Conservation (phyloP, 306 rosid genomes). For the Trifolium pratense region DNA sequence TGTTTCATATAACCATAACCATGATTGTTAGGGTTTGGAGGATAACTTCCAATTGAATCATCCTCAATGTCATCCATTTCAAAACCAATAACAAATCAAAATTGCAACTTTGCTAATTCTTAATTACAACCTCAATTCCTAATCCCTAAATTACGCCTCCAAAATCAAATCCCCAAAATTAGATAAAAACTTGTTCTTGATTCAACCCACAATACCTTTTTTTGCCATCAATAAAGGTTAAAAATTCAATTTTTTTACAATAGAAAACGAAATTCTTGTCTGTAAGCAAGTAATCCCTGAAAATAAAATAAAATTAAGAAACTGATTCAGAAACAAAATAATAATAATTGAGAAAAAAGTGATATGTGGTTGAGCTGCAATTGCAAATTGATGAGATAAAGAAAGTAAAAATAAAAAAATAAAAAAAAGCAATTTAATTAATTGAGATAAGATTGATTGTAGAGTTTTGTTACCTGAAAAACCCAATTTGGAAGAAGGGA, state of each 20-base stretch:
- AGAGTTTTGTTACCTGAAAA: slow-evolving; percentile 34
- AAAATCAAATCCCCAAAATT: neutral
- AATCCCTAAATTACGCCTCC: neutral
- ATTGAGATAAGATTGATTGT: neutral
- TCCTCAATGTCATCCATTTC: slow-evolving; percentile 79
- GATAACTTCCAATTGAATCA: slow-evolving; percentile 57
- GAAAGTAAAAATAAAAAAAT: neutral
- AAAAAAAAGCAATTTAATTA: neutral
- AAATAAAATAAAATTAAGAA: neutral
- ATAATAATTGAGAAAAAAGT: neutral
- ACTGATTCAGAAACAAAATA: slow-evolving; percentile 2
- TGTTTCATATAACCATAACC: slow-evolving; percentile 59
- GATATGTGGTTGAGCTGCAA: neutral
- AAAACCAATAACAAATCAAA: slow-evolving; percentile 4
- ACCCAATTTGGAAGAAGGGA: neutral
- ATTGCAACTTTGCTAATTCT: slow-evolving; percentile 7
- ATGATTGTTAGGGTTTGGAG: slow-evolving; percentile 46
- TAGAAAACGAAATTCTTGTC: neutral
- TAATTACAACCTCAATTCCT: neutral
- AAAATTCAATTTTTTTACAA: neutral
- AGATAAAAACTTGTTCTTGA: neutral
- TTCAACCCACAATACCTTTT: slow-evolving; percentile 1
- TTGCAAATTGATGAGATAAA: neutral
- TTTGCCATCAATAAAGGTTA: neutral
- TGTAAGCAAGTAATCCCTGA: neutral